These are phyloP conservation scores for Scedosporium aurantiacum DNA, from an alignment of 2,329 filamentous ascomycete genomes.

Conservation along the genomic window DNA sequence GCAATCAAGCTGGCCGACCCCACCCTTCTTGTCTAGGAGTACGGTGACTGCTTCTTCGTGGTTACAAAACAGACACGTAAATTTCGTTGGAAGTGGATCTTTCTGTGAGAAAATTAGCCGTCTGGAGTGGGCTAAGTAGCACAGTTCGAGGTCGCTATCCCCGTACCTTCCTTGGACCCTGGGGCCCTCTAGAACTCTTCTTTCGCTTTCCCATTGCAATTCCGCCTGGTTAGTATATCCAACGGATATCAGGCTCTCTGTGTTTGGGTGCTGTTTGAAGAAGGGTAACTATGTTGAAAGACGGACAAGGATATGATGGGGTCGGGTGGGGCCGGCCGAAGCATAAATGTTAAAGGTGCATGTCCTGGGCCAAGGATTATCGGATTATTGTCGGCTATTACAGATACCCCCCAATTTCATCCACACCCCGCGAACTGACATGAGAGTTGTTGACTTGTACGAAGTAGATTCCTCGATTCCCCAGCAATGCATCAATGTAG, in stretches of 20 bases:
- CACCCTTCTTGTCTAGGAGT: constrained; percentile 87
- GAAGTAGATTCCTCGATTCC: too few relatives aligned
- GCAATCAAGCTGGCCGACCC: constrained; percentile 75
- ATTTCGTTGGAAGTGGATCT: constrained; percentile 68
- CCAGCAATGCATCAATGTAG: too few relatives aligned
- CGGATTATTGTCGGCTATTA: too few relatives aligned
- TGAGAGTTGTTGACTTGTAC: too few relatives aligned
- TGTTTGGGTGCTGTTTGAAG: not conserved
- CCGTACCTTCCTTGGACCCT: constrained; percentile 69
- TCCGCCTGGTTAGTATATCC: not conserved
- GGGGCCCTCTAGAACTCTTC: constrained; percentile 74
- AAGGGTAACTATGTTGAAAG: not conserved
- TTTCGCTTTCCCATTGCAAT: constrained; percentile 77
- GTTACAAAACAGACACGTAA: constrained; percentile 97
- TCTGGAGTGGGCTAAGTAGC: not conserved
- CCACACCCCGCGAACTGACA: too few relatives aligned
- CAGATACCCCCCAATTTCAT: too few relatives aligned
- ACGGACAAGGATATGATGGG: not conserved
- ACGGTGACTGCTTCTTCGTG: constrained; percentile 88
- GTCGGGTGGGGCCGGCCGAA: too few relatives aligned
- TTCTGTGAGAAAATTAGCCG: constrained; percentile 28
- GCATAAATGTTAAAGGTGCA: too few relatives aligned
- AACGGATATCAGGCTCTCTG: not conserved
- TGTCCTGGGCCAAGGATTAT: too few relatives aligned
- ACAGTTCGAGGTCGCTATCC: not conserved